Evolutionary conservation across 2,329 filamentous ascomycete genomes (phyloP).

Genomic region (Zymoseptoria pseudotritici): DNA sequence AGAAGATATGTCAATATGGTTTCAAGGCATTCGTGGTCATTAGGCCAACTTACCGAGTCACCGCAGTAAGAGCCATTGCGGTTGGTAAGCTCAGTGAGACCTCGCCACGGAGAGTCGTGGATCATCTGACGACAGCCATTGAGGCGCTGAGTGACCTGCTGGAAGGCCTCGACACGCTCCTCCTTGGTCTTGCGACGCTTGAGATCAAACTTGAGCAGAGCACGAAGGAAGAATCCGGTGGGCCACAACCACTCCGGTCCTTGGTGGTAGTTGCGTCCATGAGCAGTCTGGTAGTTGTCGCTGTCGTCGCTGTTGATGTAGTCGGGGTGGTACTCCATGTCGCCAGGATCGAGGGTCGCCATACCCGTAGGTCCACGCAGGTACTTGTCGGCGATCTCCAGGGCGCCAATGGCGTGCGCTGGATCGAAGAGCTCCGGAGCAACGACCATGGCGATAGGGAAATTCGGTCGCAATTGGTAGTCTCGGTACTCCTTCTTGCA

Average conservation of each 20-base stretch:
- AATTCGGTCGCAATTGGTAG: constrained; percentile 92
- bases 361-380: constrained; percentile 86
- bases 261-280: constrained; percentile 96
- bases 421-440: constrained; percentile 80
- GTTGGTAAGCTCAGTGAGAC: constrained; percentile 86
- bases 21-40: neutral
- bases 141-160: constrained; percentile 82
- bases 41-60: constrained; percentile 65
- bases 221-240: constrained; percentile 88
- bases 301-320: constrained; percentile 95
- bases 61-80: constrained; percentile 74
- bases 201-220: constrained; percentile 83
- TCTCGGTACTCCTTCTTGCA: constrained; percentile 95
- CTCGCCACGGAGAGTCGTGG: constrained; percentile 73
- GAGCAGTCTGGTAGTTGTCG: constrained; percentile 80
- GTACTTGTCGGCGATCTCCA: constrained; percentile 70
- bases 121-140: constrained; percentile 81
- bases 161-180: constrained; percentile 78
- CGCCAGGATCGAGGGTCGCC: constrained; percentile 86
- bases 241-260: constrained; percentile 98
- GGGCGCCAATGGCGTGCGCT: constrained; percentile 67
- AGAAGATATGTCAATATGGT: constrained; percentile 25
- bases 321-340: constrained; percentile 88
- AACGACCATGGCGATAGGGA: constrained; percentile 89
- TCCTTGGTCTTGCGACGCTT: constrained; percentile 58